These are phyloP conservation scores for Calocybe gangraenosa DNA, from an alignment of 768 basidiomycete species.

Conservation along the genomic window DNA sequence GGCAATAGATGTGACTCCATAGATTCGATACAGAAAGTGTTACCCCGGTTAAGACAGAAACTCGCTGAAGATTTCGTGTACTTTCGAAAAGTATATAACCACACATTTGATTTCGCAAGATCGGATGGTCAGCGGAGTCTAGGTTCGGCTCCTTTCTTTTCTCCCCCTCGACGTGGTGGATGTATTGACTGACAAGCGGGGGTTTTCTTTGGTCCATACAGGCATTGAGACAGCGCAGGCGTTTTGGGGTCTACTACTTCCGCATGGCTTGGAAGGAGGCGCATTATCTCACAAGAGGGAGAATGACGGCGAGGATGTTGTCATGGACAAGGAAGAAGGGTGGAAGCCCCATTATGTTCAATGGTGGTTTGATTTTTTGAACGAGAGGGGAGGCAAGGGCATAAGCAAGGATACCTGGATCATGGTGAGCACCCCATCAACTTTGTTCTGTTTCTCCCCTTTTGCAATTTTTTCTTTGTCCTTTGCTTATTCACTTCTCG, in stretches of 20 bases:
- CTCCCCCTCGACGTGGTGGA: not conserved
- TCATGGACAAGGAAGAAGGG: slow-evolving; percentile 46
- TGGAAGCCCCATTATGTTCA: slow-evolving; percentile 61
- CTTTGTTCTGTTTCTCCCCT: too few species aligned
- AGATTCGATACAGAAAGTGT: slow-evolving; percentile 49
- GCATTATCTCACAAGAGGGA: slow-evolving; percentile 47
- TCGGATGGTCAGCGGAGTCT: slow-evolving; percentile 76
- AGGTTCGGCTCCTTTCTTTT: slow-evolving; percentile 34
- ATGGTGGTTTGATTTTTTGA: slow-evolving; percentile 81
- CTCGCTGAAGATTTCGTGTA: slow-evolving; percentile 64
- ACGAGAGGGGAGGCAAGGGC: slow-evolving; percentile 61
- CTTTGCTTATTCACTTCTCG: slow-evolving; percentile 1
- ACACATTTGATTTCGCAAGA: slow-evolving; percentile 79
- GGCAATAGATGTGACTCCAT: slow-evolving; percentile 59
- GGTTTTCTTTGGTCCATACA: too few species aligned
- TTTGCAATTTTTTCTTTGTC: not conserved
- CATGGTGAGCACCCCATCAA: slow-evolving; percentile 52
- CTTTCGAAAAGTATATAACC: slow-evolving; percentile 75
- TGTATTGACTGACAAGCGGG: not conserved
- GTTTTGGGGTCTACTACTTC: slow-evolving; percentile 76
- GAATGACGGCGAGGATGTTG: slow-evolving; percentile 39
- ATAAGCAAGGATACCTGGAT: slow-evolving; percentile 88
- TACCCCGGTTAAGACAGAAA: slow-evolving; percentile 52
- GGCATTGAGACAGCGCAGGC: slow-evolving; percentile 68
- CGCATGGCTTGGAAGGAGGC: slow-evolving; percentile 63